Conservation (phyloP, 495 filamentous ascomycete species). For the Diplogelasinospora grovesii region DNA sequence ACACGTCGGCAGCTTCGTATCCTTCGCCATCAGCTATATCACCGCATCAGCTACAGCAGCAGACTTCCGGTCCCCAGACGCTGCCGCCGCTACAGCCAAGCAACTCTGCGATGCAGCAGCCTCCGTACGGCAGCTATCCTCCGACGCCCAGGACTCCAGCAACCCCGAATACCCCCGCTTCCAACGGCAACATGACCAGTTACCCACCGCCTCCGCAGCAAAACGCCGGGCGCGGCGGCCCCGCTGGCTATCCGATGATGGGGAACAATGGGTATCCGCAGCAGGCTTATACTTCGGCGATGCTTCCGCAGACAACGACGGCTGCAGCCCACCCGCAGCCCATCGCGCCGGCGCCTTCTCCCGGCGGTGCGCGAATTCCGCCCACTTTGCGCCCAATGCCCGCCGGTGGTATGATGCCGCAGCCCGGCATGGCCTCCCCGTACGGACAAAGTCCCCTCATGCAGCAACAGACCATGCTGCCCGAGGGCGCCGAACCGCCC, state of each 20-base stretch:
- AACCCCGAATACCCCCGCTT: conserved; percentile 55
- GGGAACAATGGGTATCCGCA: conserved; percentile 45
- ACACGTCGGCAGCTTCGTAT: conserved; percentile 31
- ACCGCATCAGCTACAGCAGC: conserved; percentile 31
- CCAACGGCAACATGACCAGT: conserved; percentile 54
- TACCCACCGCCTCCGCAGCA: conserved; percentile 53
- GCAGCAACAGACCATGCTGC: conserved; percentile 33
- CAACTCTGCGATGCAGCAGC: conserved; percentile 52
- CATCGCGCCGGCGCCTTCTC: conserved; percentile 62
- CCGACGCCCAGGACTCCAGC: conserved; percentile 58
- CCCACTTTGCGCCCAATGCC: conserved; percentile 56
- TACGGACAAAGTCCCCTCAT: conserved; percentile 45
- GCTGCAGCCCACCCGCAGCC: conserved; percentile 64
- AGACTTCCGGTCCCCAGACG: conserved; percentile 51
- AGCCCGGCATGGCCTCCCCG: conserved; percentile 41
- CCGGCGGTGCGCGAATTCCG: conserved; percentile 48
- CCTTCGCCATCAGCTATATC: conserved; percentile 24
- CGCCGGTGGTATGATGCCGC: conserved; percentile 50
- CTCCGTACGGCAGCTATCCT: conserved; percentile 52
- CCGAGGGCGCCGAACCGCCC: conserved; percentile 52
- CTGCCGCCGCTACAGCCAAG: conserved; percentile 64
- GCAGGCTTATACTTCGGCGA: conserved; percentile 51
- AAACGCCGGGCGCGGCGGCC: conserved; percentile 48
- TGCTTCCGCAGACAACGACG: conserved; percentile 58
- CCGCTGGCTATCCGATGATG: conserved; percentile 41